phyloP scores from a whole-genome alignment of 176 grass and related monocot genomes.

The sorghum (Sorghum bicolor) region DNA sequence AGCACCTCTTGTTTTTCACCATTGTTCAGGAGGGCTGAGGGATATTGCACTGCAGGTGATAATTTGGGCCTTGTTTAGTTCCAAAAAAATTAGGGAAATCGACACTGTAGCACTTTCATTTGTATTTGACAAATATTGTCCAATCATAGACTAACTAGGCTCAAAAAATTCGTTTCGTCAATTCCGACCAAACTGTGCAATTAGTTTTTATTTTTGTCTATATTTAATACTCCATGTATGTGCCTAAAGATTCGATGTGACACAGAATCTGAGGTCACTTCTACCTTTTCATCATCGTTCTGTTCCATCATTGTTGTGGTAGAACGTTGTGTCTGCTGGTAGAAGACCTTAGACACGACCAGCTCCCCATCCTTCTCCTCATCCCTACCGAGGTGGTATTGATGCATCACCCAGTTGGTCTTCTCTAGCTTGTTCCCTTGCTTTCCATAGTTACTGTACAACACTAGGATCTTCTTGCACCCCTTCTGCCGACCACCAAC shows the following conservation, averaged over 20 bases:
- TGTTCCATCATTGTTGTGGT: background rate
- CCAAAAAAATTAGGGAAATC: no score
- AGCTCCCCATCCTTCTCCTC: slow-evolving; percentile 88
- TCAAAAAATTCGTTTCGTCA: no score
- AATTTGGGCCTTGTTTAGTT: no score
- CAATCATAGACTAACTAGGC: no score
- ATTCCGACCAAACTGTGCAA: no score
- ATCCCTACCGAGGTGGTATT: slow-evolving; percentile 86
- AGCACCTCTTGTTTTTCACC: slow-evolving; percentile 51
- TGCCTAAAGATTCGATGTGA: no score
- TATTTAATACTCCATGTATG: no score
- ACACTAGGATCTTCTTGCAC: slow-evolving; percentile 96
- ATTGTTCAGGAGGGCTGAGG: slow-evolving; percentile 33
- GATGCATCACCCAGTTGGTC: slow-evolving; percentile 98
- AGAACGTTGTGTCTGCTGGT: slow-evolving; percentile 68
- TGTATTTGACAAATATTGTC: no score
- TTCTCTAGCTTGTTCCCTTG: slow-evolving; percentile 74
- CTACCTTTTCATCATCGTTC: slow-evolving; percentile 21
- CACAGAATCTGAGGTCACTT: slow-evolving; percentile 4
- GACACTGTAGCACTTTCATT: no score
- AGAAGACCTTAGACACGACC: slow-evolving; percentile 88
- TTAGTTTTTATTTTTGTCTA: no score
- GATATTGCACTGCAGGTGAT: slow-evolving; percentile 24
- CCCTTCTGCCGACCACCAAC: slow-evolving; percentile 56
- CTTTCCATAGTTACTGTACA: slow-evolving; percentile 82